Percentiles rank a stretch among this genome's conserved stretches.
Evolutionary conservation across 352 stramenopile genomes (phyloP).

Genomic region (Pythium sp.): DNA sequence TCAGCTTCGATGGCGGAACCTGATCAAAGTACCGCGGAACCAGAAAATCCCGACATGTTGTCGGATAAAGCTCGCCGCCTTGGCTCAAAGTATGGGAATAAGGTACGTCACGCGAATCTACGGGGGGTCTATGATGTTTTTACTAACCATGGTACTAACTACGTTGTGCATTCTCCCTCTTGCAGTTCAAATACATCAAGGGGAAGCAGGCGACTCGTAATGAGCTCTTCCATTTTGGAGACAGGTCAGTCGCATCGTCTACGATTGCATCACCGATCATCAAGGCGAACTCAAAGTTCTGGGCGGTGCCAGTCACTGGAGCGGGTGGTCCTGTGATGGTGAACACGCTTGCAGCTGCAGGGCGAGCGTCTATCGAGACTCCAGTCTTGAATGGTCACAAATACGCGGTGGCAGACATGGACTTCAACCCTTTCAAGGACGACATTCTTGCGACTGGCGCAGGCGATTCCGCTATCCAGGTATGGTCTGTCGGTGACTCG

Average conservation of each 20-base stretch:
- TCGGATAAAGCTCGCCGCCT: conserved; percentile 69
- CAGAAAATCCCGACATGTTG: conserved; percentile 31
- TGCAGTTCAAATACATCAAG: conserved; percentile 72
- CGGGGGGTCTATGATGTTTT: background rate
- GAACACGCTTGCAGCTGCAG: conserved; percentile 33
- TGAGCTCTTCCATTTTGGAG: conserved; percentile 50
- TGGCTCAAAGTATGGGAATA: conserved; percentile 67
- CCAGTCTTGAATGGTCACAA: conserved; percentile 69
- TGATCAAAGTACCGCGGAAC: background rate
- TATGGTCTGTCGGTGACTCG: conserved; percentile 48
- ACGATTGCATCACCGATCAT: conserved; percentile 44
- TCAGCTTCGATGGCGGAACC: background rate
- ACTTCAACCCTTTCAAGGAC: conserved; percentile 59
- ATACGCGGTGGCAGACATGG: conserved; percentile 53
- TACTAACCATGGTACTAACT: background rate
- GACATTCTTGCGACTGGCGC: conserved; percentile 57
- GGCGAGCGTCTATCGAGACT: conserved; percentile 39
- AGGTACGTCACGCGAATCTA: conserved; percentile 25
- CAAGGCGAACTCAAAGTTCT: conserved; percentile 53
- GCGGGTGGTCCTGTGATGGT: conserved; percentile 70
- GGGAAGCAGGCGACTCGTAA: conserved; percentile 57
- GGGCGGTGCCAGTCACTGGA: conserved; percentile 52
- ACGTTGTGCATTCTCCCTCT: background rate
- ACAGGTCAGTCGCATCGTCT: conserved; percentile 39
- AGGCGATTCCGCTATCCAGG: conserved; percentile 51